These are phyloP conservation scores for Fusarium brachygibbosum DNA, from an alignment of 2,329 filamentous ascomycete genomes.

Conservation along the genomic window DNA sequence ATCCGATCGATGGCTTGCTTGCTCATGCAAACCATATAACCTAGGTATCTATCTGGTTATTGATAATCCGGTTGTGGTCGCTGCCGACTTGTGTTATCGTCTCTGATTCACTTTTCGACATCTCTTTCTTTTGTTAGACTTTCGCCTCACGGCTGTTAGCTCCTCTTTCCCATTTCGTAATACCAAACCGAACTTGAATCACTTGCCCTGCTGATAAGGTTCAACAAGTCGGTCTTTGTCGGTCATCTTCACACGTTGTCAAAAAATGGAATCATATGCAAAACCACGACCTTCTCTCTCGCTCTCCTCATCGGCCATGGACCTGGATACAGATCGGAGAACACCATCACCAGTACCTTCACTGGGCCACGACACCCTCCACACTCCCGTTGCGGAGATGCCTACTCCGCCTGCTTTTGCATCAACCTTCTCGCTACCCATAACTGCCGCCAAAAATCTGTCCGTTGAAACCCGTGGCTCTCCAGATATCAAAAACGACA, in stretches of 20 bases:
- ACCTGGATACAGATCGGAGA: constrained; percentile 33
- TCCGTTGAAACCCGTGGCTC: constrained; percentile 13
- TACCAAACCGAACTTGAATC: constrained; percentile 12
- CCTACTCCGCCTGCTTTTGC: constrained; percentile 35
- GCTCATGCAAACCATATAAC: constrained; percentile 23
- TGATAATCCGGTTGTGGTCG: constrained; percentile 9
- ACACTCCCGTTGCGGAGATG: constrained; percentile 38
- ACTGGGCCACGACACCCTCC: constrained; percentile 35
- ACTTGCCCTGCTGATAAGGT: constrained; percentile 5
- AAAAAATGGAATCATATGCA: constrained; percentile 35
- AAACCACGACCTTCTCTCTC: constrained; percentile 25
- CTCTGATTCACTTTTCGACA: not conserved
- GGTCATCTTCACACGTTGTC: not conserved
- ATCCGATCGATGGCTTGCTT: constrained; percentile 21
- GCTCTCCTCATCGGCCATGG: constrained; percentile 39
- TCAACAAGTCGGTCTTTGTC: constrained; percentile 7
- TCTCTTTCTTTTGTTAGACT: constrained; percentile 34
- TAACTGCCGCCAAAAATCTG: constrained; percentile 21
- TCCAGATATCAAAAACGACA: constrained; percentile 16
- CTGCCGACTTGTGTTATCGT: constrained; percentile 21
- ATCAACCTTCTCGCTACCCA: constrained; percentile 29
- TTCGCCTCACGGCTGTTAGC: constrained; percentile 34
- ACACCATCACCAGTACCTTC: constrained; percentile 41
- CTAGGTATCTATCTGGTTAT: constrained; percentile 5
- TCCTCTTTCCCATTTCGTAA: constrained; percentile 1